Evolutionary conservation across 192 early-diverging fungal genomes (phyloP), one percentile per base, ranked within the genome.

Genomic region (Mortierella claussenii): DNA sequence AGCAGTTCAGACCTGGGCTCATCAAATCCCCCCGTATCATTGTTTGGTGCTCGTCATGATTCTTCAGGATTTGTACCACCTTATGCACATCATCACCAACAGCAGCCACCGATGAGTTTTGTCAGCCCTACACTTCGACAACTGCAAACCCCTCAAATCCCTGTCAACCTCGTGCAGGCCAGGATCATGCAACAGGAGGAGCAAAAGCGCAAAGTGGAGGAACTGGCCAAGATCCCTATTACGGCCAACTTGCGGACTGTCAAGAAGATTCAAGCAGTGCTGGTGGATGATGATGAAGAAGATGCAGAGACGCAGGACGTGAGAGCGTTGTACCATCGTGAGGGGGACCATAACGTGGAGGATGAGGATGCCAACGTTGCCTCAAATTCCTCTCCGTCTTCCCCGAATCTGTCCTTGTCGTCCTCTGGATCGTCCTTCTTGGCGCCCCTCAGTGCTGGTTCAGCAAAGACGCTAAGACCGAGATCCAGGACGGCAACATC

Each of bases 161-260:
- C 73, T 10, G 52, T 52, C 45, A 76, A 76, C 47, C 40, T 76
- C 3, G 73, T 76, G 5, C 64, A 67, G n/a, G 73, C 73, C 18
- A 26, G 73, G 51, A 76, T 76, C 30, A 12, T 67, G 64, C 73
- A 76, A 26, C 73, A 60, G 31, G 73, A 76, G 24, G 73, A 67
- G 37, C 31, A 76, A 20, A 60, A 56, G 21, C 63, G 64, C 1
- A 60, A 27, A 17, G 48, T 55, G 0, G 73, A 76, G 30, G 73
- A 76, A 30, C 28, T 76, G 44, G 73, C 73, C 21, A 76, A 76
- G 59, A 76, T 76, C 32, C 73, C 73, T 8, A 76, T 76, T 34
- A 76, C 73, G 6, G 73, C 73, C 20, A 76, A 76, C 53, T 18
- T 76, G 31, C 17, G 73, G 5, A 55, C 51, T 21, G 73, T 76